phyloP scores from a whole-genome alignment of 768 basidiomycete genomes.

The Gymnopilus dilepis region DNA sequence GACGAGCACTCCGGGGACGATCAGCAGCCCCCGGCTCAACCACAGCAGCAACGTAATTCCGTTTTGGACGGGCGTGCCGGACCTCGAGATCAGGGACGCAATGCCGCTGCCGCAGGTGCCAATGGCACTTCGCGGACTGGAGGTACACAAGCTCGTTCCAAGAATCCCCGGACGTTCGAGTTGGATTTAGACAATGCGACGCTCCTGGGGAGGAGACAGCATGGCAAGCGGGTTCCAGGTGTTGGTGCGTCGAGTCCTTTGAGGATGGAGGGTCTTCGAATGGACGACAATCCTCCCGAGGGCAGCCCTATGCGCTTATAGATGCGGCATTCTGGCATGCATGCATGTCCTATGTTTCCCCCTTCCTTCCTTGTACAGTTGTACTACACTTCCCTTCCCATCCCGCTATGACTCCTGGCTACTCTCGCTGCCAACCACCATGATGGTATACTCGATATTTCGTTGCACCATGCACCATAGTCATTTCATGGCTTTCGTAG shows the following conservation, averaged over 20 bases:
- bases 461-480: background rate
- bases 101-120: slow-evolving; percentile 21
- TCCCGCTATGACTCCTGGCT: background rate
- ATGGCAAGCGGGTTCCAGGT: slow-evolving; percentile 29
- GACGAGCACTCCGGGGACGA: slow-evolving; percentile 58
- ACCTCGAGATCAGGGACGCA: slow-evolving; percentile 35
- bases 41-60: slow-evolving; percentile 8
- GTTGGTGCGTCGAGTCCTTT: slow-evolving; percentile 26
- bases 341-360: background rate
- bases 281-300: slow-evolving; percentile 20
- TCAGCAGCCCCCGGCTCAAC: slow-evolving; percentile 24
- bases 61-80: slow-evolving; percentile 44
- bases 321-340: background rate
- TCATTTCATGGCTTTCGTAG: background rate
- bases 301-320: slow-evolving; percentile 24
- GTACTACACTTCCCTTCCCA: too few species aligned
- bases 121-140: slow-evolving; percentile 10
- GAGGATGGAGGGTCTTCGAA: slow-evolving; percentile 28
- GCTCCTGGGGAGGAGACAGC: slow-evolving; percentile 73
- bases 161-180: slow-evolving; percentile 62
- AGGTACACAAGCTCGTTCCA: slow-evolving; percentile 13
- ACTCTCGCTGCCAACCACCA: background rate
- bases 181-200: slow-evolving; percentile 89
- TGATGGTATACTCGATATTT: background rate
- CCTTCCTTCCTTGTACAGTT: background rate